These are phyloP conservation scores for Alliaria petiolata DNA, from an alignment of 345 rosid genomes.

Conservation along the genomic window DNA sequence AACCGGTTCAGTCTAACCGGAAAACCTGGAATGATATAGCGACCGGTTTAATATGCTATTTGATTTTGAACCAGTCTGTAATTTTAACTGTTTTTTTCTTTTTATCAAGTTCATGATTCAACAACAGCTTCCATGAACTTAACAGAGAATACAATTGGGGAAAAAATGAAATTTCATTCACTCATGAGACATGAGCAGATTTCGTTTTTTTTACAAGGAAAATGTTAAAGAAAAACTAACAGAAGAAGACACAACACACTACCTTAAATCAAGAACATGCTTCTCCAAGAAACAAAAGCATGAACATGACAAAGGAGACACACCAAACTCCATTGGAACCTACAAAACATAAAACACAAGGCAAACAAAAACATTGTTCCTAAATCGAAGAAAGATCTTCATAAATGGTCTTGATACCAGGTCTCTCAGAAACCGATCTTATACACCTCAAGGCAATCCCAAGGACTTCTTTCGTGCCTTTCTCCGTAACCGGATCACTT, in stretches of 20 bases:
- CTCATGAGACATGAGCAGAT: conserved; percentile 36
- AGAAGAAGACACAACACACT: conserved; percentile 15
- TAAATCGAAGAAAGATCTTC: conserved; percentile 97
- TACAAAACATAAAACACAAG: neutral
- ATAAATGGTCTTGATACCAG: conserved; percentile 92
- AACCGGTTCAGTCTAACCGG: neutral
- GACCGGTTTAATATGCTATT: neutral
- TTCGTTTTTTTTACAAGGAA: conserved; percentile 25
- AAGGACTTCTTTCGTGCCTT: conserved; percentile 90
- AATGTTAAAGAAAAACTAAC: neutral
- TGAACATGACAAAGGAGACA: conserved; percentile 6
- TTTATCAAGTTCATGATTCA: neutral
- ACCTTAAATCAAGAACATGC: conserved; percentile 17
- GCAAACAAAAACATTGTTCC: neutral
- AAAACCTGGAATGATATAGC: neutral
- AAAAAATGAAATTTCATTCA: conserved; percentile 4
- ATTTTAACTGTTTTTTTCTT: neutral
- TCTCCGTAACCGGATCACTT: conserved; percentile 56
- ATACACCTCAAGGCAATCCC: conserved; percentile 81
- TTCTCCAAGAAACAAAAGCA: conserved; percentile 16
- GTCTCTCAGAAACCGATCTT: conserved; percentile 81
- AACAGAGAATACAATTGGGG: neutral
- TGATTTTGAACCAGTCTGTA: neutral
- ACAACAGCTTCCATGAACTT: neutral
- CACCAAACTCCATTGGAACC: conserved; percentile 15